Conservation (phyloP, 495 filamentous ascomycete species). For the Bryoglossum gracile region DNA sequence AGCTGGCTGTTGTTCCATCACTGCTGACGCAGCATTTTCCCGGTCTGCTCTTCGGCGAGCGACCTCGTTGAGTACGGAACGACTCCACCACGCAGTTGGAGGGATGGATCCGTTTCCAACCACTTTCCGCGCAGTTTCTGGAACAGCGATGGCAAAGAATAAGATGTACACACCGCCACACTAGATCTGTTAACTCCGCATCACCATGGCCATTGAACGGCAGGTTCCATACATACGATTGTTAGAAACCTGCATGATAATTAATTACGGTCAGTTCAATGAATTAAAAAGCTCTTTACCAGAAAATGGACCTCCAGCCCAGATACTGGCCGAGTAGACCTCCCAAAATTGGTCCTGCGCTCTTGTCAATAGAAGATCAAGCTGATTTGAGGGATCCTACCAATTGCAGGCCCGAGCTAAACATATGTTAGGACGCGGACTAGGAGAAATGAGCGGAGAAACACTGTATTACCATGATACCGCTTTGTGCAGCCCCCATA, state of each 20-base stretch:
- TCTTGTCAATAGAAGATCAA: too few relatives aligned
- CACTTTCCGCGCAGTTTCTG: constrained; percentile 55
- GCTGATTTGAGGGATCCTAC: background rate
- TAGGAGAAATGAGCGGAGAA: too few relatives aligned
- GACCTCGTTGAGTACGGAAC: too few relatives aligned
- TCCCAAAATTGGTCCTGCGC: constrained; percentile 52
- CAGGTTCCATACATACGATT: too few relatives aligned
- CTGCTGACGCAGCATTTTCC: too few relatives aligned
- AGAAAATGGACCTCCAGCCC: constrained; percentile 64
- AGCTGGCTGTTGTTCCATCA: too few relatives aligned
- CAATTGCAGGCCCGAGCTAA: background rate
- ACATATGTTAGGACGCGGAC: background rate
- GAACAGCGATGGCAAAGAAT: background rate
- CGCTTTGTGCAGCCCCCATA: constrained; percentile 36
- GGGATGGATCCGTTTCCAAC: constrained; percentile 61
- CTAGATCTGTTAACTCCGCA: background rate
- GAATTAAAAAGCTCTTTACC: too few relatives aligned
- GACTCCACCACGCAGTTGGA: too few relatives aligned
- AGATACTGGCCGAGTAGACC: constrained; percentile 54
- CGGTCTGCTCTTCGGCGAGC: too few relatives aligned
- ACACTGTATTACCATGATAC: constrained; percentile 39
- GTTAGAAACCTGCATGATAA: too few relatives aligned
- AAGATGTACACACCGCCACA: background rate
- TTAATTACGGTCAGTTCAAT: too few relatives aligned
- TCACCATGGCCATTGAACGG: too few relatives aligned